Base-by-base conservation (phyloP, 2,329 filamentous ascomycete species). In the Ophiocordyceps camponoti-rufipedis region DNA sequence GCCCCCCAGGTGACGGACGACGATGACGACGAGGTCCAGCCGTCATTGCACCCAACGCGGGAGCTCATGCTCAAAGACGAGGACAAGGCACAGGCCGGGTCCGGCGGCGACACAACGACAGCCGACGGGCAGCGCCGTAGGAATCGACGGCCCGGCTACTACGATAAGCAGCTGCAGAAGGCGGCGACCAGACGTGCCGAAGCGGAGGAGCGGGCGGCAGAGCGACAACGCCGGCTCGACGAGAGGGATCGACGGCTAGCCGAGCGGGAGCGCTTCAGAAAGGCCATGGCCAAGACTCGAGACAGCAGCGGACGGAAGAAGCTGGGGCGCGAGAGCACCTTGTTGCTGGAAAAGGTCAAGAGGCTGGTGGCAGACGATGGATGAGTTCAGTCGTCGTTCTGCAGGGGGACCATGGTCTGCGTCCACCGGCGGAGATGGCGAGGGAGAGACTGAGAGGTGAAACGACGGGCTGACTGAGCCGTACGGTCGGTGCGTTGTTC, bases 341-440 rank as follows among this genome's bases (percentile, higher is more conserved):
- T 89, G 35, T 55, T 94, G 54, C 65, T 94, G 46, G 82, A 86
- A 55, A 85, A 80, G 63, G 81, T 89, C 32, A 80, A 81, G 68
- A 78, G 70, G 58, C 68, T 93, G 61, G 74, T 91, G 49, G 71
- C 68, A 2, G 57, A 65, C 28, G 55, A 52, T 14, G 29, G 42
- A 44, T 16, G 42, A 14, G 4, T 6, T n/a, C 41, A 12, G 28
- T 31, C 41, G 11, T 43, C 9, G 28, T 9, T 14, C 10, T 12
- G 35, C 18, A n/a, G 35, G 35, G 18, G n/a, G 18, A 7, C 11
- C 12, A 38, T 13, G 33, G n/a, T 12, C n/a, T 39, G 14, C 14
- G 35, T n/a, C 8, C 14, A 14, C 10, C 9, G 18, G 14, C 35
- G 35, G 18, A 39, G 29, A 31, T 9, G 29, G 29, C 29, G 29